Base-by-base conservation (phyloP, 2,329 filamentous ascomycete genomes). In the Venturia asperata region DNA sequence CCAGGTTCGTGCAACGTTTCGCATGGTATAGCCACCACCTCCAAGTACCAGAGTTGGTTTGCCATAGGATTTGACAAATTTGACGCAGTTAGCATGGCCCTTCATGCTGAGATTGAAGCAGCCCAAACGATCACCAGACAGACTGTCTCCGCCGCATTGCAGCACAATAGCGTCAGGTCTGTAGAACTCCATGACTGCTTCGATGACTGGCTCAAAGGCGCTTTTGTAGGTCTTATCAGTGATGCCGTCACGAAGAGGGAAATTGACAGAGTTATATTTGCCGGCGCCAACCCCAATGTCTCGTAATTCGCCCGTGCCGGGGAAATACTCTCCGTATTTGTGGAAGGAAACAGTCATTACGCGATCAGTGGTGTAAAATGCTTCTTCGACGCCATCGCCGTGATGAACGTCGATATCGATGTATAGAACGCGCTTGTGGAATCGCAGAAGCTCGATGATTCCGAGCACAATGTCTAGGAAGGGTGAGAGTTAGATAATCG, bases 281-380 rank as follows among this genome's bases (percentile, higher is more conserved):
- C 86, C 86, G 63, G 78, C 75, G n/a, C 84, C 85, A 15, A 88
- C 85, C 68, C 86, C 86, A 64, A 88, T 87, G 72, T 89, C 86
- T 67, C 85, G 82, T 47, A 89, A 80, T 71, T 88, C 86, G 68
- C 86, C 86, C 13, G 86, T 89, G 58, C 86, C 86, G 0, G 86
- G 86, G 74, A 89, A 89, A 75, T 88, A 89, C 72, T 88, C 86
- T 70, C 86, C 86, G 71, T 89, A 89, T 70, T 88, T 89, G 79
- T 89, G 86, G 76, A 89, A 89, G 3, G 86, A 88, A 58, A 85
- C 82, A 3, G 86, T 88, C 86, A 89, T 88, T 71, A 89, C 86
- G 65, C 86, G 83, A 71, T 89, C 86, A 56, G 85, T 89, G 1
- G 85, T 87, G 74, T 88, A 88, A 72, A 89, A 89, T 5, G 86